These are phyloP conservation scores for Nemania diffusa DNA, from an alignment of 2,329 filamentous ascomycete genomes.

Conservation along the genomic window DNA sequence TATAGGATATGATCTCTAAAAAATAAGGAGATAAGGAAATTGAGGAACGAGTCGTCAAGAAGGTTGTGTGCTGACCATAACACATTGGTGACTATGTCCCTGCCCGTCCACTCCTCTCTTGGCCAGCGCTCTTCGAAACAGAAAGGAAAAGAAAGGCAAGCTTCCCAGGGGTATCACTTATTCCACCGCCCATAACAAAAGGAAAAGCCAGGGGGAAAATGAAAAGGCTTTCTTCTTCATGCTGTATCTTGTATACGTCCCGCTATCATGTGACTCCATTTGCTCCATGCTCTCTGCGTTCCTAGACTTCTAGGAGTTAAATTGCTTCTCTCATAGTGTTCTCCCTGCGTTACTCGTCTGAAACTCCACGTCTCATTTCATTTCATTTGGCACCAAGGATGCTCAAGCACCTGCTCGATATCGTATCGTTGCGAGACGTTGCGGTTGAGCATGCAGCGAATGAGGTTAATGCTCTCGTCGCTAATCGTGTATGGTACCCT, in stretches of 20 bases:
- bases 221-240: slow-evolving; percentile 11
- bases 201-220: slow-evolving; percentile 5
- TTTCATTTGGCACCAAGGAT: slow-evolving; percentile 76
- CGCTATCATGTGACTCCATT: slow-evolving; percentile 18
- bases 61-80: neutral
- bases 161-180: slow-evolving; percentile 33
- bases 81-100: neutral
- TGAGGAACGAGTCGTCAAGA: neutral
- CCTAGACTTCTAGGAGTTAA: slow-evolving; percentile 30
- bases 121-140: neutral
- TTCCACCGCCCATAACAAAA: slow-evolving; percentile 23
- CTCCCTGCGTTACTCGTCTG: slow-evolving; percentile 13
- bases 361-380: slow-evolving; percentile 31
- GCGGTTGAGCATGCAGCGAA: slow-evolving; percentile 90
- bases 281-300: slow-evolving; percentile 12
- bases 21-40: slow-evolving; percentile 1
- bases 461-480: slow-evolving; percentile 91
- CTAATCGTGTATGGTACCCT: slow-evolving; percentile 89
- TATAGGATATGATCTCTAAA: slow-evolving; percentile 30
- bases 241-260: slow-evolving; percentile 26
- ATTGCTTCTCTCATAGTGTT: neutral
- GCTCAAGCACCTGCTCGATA: slow-evolving; percentile 88
- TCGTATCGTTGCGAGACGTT: slow-evolving; percentile 84
- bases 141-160: slow-evolving; percentile 9
- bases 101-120: neutral